Base-by-base conservation (phyloP, 176 grass and related monocot species). In the Chrysopogon serrulatus region DNA sequence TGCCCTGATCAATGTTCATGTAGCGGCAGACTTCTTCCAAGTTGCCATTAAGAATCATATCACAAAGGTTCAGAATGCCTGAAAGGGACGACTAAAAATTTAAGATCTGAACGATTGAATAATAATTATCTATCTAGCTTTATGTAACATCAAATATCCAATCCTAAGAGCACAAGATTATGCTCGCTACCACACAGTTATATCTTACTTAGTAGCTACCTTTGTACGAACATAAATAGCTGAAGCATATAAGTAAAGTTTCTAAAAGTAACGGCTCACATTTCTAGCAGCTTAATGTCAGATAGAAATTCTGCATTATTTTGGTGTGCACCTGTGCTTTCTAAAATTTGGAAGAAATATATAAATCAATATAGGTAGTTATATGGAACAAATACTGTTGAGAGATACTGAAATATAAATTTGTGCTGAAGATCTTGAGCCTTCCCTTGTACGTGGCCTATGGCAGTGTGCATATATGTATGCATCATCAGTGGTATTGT, bases 41-140 rank as follows among this genome's bases (percentile, higher is more conserved):
- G 48, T 84, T 89, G 82, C 48, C 45, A 4, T 68, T 89, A 73
- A 74, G 1, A 80, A 80, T 59, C 34, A 73, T 79, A 84, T 88
- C 74, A 79, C 14, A 56, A 73, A 35, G 70, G 27, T 35, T 74
- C 80, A 74, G 59, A 82, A 79, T 74, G 35, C 28, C 23, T 74
- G 39, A 74, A 89, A 89, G 47, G 68, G 60, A 48, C 43, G 39
- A 28, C 60, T 14, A 17, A 48, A 59, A 72, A 28, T 16, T 23
- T 74, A 57, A 23, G 44, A 82, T 49, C 2, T 77, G 60, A 82
- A 39, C 57, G n/a, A 59, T 45, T 67, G 15, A 67, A 79, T 69
- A 64, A 23, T 33, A 17, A 36, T 71, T 33, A 83, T 26, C 54
- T 32, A 73, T 31, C 27, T 78, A 83, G 27, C 66, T 78, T 78